Base-by-base conservation (phyloP, 106 monocot genomes). In the Triglochin maritima region DNA sequence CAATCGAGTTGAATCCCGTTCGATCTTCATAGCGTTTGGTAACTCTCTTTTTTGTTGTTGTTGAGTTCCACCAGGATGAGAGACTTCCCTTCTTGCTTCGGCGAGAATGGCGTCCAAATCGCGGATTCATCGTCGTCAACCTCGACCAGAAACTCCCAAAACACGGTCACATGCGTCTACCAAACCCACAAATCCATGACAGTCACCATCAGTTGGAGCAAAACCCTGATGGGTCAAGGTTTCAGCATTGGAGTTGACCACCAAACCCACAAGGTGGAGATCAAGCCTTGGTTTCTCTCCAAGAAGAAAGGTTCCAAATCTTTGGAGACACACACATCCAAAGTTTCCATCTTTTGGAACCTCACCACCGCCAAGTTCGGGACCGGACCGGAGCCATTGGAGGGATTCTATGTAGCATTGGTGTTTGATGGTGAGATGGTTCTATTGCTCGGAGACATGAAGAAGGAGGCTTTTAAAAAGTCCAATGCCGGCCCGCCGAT, bases 301-400 rank as follows among this genome's bases (percentile, higher is more conserved):
- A 81, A 73, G 62, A 72, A 68, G 66, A 85, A 82, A 50, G 85
- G 85, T 0, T 72, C 72, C 17, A 70, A 81, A 56, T 72, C 69
- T 55, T 72, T 79, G 16, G 79, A 69, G 12, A 56, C 62, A 12
- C 57, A 64, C 45, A 73, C 50, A 14, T 64, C 56, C 62, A 72
- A 69, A 49, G 73, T 76, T 5, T 60, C 72, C 60, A 61, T 82
- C 65, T 73, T 68, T 47, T 85, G 85, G 85, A 81, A 85, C 56
- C 59, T 85, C 65, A 59, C 79, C 8, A 17, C 70, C 1, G 81
- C 85, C 59, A 72, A 65, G 64, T 85, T 76, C 44, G 81, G 61
- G 10, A 51, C 71, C 0, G 82, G 79, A 5, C 76, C 85, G 5
- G 85, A 85, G 59, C 85, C 85, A 3, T 6, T 70, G 50, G 75